Conservation (phyloP, 2,329 filamentous ascomycete species). For the Fusarium sambucinum region DNA sequence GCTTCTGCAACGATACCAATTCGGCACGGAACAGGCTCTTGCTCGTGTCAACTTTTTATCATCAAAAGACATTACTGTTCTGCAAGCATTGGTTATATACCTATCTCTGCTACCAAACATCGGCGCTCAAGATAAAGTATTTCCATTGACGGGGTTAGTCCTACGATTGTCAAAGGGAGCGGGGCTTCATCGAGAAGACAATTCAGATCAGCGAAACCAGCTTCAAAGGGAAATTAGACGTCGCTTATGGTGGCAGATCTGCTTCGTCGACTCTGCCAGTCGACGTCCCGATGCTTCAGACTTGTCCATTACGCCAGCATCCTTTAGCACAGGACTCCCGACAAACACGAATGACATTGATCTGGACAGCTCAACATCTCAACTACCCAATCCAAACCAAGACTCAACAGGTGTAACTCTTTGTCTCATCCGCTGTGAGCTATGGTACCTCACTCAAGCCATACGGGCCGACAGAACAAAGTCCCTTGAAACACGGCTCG, state of each 20-base stretch:
- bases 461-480: slow-evolving; percentile 23
- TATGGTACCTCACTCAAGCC: slow-evolving; percentile 44
- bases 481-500: slow-evolving; percentile 18
- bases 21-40: slow-evolving; percentile 45
- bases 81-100: slow-evolving; percentile 49
- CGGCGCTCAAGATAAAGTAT: slow-evolving; percentile 42
- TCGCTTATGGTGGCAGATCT: slow-evolving; percentile 50
- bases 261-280: slow-evolving; percentile 46
- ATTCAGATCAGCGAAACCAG: neutral
- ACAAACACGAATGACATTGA: slow-evolving; percentile 56
- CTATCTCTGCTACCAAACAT: slow-evolving; percentile 38
- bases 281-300: slow-evolving; percentile 28
- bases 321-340: slow-evolving; percentile 58
- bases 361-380: neutral
- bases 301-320: slow-evolving; percentile 33
- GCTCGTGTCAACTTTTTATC: slow-evolving; percentile 41
- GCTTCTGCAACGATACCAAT: slow-evolving; percentile 36
- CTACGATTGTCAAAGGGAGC: slow-evolving; percentile 44
- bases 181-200: slow-evolving; percentile 32
- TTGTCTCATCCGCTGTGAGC: slow-evolving; percentile 45
- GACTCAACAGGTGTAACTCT: slow-evolving; percentile 29
- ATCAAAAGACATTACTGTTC: slow-evolving; percentile 39
- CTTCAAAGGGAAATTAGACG: slow-evolving; percentile 40
- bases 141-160: slow-evolving; percentile 42
- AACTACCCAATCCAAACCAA: neutral